A percentile compares a stretch with the other conserved stretches of the same genome.
Evolutionary conservation across 2,329 filamentous ascomycete species (phyloP).

Genomic region (Colletotrichum noveboracense): DNA sequence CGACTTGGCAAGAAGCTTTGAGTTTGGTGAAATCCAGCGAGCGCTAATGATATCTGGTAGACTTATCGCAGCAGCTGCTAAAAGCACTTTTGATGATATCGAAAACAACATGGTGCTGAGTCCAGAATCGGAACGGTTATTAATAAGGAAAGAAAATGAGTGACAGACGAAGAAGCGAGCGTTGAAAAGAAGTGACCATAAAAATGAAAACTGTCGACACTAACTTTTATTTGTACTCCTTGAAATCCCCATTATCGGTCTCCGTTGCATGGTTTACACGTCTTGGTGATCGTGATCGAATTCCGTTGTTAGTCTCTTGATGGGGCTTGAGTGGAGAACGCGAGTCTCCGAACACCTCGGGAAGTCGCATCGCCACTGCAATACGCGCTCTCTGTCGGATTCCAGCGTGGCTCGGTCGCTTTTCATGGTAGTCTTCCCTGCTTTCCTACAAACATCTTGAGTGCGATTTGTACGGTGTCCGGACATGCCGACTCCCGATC

Average conservation of each 20-base stretch:
- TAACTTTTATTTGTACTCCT: not conserved
- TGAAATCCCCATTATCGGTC: not conserved
- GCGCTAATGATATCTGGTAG: not conserved
- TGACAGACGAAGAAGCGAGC: not conserved
- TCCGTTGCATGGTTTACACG: not conserved
- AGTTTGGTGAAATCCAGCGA: not conserved
- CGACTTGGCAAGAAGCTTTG: not conserved
- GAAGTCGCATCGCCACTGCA: not conserved
- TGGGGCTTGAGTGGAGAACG: not conserved
- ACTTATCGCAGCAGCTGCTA: no score
- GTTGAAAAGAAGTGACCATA: not conserved
- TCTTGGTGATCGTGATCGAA: not conserved
- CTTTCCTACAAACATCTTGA: not conserved
- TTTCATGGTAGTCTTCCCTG: not conserved
- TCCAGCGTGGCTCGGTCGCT: not conserved
- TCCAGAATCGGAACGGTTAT: fast-evolving
- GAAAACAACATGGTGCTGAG: not conserved
- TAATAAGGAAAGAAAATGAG: not conserved
- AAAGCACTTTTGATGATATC: fast-evolving
- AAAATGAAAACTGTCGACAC: not conserved
- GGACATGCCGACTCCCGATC: not conserved
- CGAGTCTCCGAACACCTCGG: not conserved
- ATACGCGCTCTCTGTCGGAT: not conserved
- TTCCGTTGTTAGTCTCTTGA: not conserved
- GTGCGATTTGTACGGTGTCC: not conserved